Base-by-base conservation (phyloP, 1,284 basidiomycete genomes). In the Papiliotrema fonsecae region DNA sequence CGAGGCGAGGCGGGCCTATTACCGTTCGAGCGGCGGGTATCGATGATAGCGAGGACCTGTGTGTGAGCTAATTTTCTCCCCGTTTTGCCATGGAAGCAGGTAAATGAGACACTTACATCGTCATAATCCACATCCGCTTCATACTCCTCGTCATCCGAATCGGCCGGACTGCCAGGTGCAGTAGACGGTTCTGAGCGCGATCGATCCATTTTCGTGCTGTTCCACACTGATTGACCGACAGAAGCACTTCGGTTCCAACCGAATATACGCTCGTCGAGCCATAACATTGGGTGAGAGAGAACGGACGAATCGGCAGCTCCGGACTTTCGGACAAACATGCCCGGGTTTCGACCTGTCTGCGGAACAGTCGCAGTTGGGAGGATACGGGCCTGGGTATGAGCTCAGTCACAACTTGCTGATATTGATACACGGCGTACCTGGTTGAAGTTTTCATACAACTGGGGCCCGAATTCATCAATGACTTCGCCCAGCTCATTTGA, bases 371-470 rank as follows among this genome's bases (percentile, higher is more conserved):
- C 86, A 13, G 89, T 87, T 2, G 88, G 83, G 24, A 92, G 74
- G 55, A 94, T 88, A 14, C 89, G 84, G 64, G 82, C 82, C 85
- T 90, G 58, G 24, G 19, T 30, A 32, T 34, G 24, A 42, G 28
- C 25, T 38, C 26, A 19, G 31, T 22, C 13, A 28, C 4, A 16
- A n/a, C 10, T 36, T 9, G 18, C 2, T 6, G 35, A 26, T 22
- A 42, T 11, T 31, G 1, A n/a, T 13, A 31, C 35, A 4, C 37
- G 46, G 67, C 78, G 40, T 60, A 86, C 87, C 76, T 85, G 78
- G 59, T 92, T 81, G 65, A 97, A 97, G 70, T 97, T 88, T 34
- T 87, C 85, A 62, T 87, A 96, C 38, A 96, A 62, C 60, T 85
- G 80, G 0, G 92, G 92, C 2, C 90, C 92, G 60, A 89, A 76